phyloP scores from a whole-genome alignment of 1,284 basidiomycete genomes.

The Ganoderma leucocontextum region DNA sequence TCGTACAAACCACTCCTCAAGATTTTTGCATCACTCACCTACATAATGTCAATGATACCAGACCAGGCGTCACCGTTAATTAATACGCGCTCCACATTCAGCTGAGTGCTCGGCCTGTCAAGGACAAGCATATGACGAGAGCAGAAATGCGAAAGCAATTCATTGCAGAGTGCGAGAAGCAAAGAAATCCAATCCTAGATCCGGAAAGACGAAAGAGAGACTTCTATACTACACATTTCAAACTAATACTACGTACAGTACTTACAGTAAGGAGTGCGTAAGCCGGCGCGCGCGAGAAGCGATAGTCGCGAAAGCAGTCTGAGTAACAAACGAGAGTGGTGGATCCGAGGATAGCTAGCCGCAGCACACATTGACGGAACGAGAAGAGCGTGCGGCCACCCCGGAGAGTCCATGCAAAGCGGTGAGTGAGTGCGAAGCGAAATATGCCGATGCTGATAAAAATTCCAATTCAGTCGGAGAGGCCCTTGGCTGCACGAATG shows the following conservation, averaged over 20 bases:
- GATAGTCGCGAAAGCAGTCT: not conserved
- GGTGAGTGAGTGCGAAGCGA: not conserved
- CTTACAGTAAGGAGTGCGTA: conserved; percentile 1
- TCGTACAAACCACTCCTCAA: too few relatives aligned
- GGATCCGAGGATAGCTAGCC: conserved; percentile 11
- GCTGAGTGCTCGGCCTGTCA: too few relatives aligned
- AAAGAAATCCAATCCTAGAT: not conserved
- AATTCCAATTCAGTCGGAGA: conserved; percentile 22
- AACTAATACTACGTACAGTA: not conserved
- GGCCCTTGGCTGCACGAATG: conserved; percentile 35
- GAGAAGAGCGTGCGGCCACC: conserved; percentile 1
- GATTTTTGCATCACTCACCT: too few relatives aligned
- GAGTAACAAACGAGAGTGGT: not conserved
- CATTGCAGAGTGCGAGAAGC: not conserved
- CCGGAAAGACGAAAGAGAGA: not conserved
- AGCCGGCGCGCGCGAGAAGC: not conserved
- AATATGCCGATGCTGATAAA: not conserved
- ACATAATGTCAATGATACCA: too few relatives aligned
- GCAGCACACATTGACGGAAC: not conserved
- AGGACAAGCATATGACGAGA: not conserved
- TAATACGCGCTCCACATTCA: too few relatives aligned
- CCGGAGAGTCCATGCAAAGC: conserved; percentile 7
- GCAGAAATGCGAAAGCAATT: conserved; percentile 8
- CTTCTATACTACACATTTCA: conserved; percentile 4
- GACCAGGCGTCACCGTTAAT: too few relatives aligned